Percentiles rank a stretch among this genome's conserved stretches.
Conservation (phyloP, 1,284 basidiomycete species). For the Sporisorium graminicola region DNA sequence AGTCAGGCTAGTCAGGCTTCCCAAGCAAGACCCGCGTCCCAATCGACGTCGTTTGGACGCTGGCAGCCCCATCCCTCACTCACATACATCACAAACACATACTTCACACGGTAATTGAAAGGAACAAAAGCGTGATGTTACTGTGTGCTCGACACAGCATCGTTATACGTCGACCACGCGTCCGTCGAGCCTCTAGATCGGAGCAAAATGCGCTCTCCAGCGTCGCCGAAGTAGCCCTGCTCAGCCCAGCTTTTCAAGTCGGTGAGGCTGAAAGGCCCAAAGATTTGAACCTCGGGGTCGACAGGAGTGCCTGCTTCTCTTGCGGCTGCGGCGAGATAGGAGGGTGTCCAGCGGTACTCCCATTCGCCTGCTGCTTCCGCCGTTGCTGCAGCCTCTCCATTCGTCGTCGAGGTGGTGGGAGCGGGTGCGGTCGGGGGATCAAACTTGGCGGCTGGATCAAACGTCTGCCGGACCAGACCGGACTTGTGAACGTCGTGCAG, state of each 20-base stretch:
- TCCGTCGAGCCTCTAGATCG: slow-evolving; percentile 29
- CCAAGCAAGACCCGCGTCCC: neutral
- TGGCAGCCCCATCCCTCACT: neutral
- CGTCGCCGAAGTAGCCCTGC: slow-evolving; percentile 65
- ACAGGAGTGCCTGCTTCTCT: slow-evolving; percentile 26
- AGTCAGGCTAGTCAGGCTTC: neutral
- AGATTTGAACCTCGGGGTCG: slow-evolving; percentile 55
- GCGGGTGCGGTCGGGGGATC: slow-evolving; percentile 9
- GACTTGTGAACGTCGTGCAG: slow-evolving; percentile 59
- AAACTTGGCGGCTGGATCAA: slow-evolving; percentile 56
- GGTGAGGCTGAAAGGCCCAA: slow-evolving; percentile 57
- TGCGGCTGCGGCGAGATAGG: slow-evolving; percentile 59
- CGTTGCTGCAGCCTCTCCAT: neutral
- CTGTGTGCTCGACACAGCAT: slow-evolving; percentile 6
- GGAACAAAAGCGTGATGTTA: neutral
- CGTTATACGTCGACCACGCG: slow-evolving; percentile 27
- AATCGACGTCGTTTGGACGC: neutral
- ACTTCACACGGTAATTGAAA: too few relatives aligned
- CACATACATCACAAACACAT: too few relatives aligned
- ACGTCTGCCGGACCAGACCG: slow-evolving; percentile 59
- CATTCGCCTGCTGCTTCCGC: slow-evolving; percentile 23
- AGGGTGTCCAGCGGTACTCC: slow-evolving; percentile 66
- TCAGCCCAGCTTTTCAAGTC: slow-evolving; percentile 59
- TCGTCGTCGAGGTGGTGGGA: neutral
- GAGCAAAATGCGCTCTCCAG: slow-evolving; percentile 58